Percentiles rank a stretch among this genome's conserved stretches.
Conservation (phyloP, 306 rosid genomes). For the Castanea mollissima region DNA sequence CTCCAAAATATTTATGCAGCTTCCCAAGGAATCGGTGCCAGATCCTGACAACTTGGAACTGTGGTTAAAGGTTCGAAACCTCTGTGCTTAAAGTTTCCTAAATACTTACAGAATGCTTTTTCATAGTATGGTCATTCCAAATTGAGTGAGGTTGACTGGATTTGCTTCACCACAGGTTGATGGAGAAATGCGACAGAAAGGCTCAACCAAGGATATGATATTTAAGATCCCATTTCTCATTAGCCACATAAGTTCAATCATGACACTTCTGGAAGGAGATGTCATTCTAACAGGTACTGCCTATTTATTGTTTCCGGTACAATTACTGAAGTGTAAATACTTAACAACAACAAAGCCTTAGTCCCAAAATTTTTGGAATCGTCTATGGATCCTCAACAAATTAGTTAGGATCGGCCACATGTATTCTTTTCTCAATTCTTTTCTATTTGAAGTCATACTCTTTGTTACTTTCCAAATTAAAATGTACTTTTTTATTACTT, state of each 20-base stretch:
- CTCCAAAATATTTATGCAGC: slow-evolving; percentile 45
- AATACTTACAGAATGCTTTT: neutral
- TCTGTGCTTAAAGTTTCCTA: neutral
- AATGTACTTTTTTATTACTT: too few relatives aligned
- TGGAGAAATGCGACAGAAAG: slow-evolving; percentile 81
- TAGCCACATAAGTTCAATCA: slow-evolving; percentile 79
- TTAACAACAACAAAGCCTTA: too few relatives aligned
- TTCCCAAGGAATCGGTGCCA: slow-evolving; percentile 63
- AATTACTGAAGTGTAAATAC: neutral
- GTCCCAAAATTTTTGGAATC: too few relatives aligned
- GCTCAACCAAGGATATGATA: slow-evolving; percentile 93
- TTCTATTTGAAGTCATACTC: too few relatives aligned
- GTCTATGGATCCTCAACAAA: too few relatives aligned
- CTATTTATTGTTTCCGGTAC: neutral
- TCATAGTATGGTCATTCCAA: neutral
- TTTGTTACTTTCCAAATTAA: too few relatives aligned
- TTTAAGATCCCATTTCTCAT: slow-evolving; percentile 88
- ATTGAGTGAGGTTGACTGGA: slow-evolving; percentile 17
- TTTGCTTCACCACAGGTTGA: slow-evolving; percentile 59
- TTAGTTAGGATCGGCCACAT: too few relatives aligned
- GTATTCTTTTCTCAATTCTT: too few relatives aligned
- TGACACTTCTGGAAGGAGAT: slow-evolving; percentile 95
- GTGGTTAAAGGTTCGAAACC: slow-evolving; percentile 77
- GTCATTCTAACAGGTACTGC: slow-evolving; percentile 82
- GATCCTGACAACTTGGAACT: slow-evolving; percentile 81